Conservation (phyloP, 371 early-diverging fungal genomes). For the Rhizomucor pusillus region DNA sequence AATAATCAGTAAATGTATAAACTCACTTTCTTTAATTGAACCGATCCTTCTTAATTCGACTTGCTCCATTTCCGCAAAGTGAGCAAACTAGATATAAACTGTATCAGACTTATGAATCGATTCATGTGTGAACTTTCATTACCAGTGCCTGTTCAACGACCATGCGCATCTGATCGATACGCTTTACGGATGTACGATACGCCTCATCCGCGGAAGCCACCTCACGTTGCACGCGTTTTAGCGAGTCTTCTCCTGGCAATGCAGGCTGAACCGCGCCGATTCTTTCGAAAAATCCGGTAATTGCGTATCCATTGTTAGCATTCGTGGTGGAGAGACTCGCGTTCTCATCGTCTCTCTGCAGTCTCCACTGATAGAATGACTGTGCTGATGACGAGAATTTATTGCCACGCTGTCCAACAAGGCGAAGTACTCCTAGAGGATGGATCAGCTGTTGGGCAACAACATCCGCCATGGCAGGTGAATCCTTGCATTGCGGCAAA, state of each 20-base stretch:
- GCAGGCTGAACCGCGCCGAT: slow-evolving; percentile 16
- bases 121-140: slow-evolving; percentile 20
- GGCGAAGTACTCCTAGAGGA: slow-evolving; percentile 59
- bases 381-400: slow-evolving; percentile 62
- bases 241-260: slow-evolving; percentile 24
- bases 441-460: slow-evolving; percentile 72
- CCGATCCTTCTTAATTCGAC: slow-evolving; percentile 55
- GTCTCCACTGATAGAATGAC: slow-evolving; percentile 72
- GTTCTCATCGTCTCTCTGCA: slow-evolving; percentile 15
- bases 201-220: slow-evolving; percentile 64
- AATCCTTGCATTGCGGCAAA: slow-evolving; percentile 56
- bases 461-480: slow-evolving; percentile 62
- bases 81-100: slow-evolving; percentile 46
- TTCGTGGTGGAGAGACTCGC: slow-evolving; percentile 1
- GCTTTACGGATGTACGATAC: slow-evolving; percentile 60
- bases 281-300: slow-evolving; percentile 32
- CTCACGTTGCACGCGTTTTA: slow-evolving; percentile 59
- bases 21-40: slow-evolving; percentile 44
- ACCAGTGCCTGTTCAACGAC: slow-evolving; percentile 70
- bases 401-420: slow-evolving; percentile 72
- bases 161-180: slow-evolving; percentile 65
- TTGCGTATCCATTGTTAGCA: slow-evolving; percentile 12
- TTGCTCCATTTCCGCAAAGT: slow-evolving; percentile 59
- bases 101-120: too few relatives aligned
- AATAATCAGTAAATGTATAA: too few relatives aligned